Conservation (phyloP, 2,329 filamentous ascomycete species). For the Cyclaneusma minus region DNA sequence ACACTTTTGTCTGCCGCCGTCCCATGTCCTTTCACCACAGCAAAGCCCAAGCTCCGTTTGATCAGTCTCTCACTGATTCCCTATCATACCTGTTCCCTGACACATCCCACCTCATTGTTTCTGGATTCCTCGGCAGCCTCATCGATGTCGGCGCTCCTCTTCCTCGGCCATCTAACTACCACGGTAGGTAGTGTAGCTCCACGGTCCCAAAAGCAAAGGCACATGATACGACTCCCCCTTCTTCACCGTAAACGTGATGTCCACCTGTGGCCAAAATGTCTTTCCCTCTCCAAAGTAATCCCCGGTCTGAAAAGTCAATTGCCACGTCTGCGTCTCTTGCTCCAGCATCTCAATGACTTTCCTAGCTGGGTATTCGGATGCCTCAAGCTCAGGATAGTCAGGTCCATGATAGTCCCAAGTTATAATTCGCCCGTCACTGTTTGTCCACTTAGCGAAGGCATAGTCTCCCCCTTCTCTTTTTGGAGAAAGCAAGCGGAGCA, state of each 20-base stretch:
- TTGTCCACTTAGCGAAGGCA: conserved; percentile 52
- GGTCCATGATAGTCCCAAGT: conserved; percentile 42
- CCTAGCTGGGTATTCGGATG: no score
- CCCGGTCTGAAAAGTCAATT: conserved; percentile 57
- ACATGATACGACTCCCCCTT: conserved; percentile 61
- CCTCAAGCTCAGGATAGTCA: background rate
- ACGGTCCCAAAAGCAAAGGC: conserved; percentile 61
- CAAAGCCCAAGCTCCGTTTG: no score
- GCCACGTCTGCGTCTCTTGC: conserved; percentile 34
- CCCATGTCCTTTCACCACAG: no score
- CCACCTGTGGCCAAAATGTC: conserved; percentile 40
- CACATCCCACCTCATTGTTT: no score
- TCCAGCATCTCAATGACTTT: conserved; percentile 7
- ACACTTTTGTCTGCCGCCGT: no score
- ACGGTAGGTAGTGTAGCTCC: conserved; percentile 69
- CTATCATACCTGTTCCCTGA: no score
- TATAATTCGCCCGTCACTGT: conserved; percentile 60
- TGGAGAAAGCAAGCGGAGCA: conserved; percentile 13
- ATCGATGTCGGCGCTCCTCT: no score
- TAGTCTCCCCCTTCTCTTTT: conserved; percentile 19
- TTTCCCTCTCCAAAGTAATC: conserved; percentile 51
- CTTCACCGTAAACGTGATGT: conserved; percentile 34
- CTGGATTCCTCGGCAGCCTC: no score
- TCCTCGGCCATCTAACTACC: conserved; percentile 48
- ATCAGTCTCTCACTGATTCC: no score